Evolutionary conservation across 2,329 filamentous ascomycete species (phyloP), one percentile per base, ranked within the genome.

Genomic region (Hirsutella thompsonii): DNA sequence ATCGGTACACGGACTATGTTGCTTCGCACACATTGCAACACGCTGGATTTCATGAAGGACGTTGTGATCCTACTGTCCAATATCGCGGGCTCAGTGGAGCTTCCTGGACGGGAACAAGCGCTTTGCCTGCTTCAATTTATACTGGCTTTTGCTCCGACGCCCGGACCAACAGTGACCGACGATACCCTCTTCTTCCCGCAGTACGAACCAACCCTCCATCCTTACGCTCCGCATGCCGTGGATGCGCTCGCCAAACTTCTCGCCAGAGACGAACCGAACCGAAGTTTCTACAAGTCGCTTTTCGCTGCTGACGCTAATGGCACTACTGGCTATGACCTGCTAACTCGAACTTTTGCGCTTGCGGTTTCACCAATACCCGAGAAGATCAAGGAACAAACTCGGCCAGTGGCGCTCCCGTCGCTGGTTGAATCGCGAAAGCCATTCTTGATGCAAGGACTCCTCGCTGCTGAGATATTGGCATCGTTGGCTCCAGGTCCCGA

Each of bases 31-130:
- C 75, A 92, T 49, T 70, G 75, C 54, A 94, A 95, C 60, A 92
- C 84, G 0, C 68, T 95, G 49, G 92, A 98, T 60, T 90, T 96
- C 53, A 94, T 95, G 85, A 98, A 98, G 63, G 92, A 98, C 58
- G 69, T 88, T 23, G 77, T 96, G 43, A 81, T 87, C 14, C 79
- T 94, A 49, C 69, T 98, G 41, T 95, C 90, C 42, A 96, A 98
- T 58, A 77, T 93, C 37, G 80, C 88, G 8, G 78, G 84, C 37
- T 75, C 77, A 9, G 74, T 96, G 40, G 82, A 90, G 54, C 69
- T 98, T 32, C 83, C 88, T 2, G 82, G 82, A 18, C 81, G 84
- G 47, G 89, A 96, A 55, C 89, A 96, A 56, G 89, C 89, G 0
- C 68, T 87, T 32, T 87, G 84, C 52, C 69, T 96, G 6, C 67